Conservation (phyloP, 2,329 filamentous ascomycete genomes). For the Gremmenia infestans region DNA sequence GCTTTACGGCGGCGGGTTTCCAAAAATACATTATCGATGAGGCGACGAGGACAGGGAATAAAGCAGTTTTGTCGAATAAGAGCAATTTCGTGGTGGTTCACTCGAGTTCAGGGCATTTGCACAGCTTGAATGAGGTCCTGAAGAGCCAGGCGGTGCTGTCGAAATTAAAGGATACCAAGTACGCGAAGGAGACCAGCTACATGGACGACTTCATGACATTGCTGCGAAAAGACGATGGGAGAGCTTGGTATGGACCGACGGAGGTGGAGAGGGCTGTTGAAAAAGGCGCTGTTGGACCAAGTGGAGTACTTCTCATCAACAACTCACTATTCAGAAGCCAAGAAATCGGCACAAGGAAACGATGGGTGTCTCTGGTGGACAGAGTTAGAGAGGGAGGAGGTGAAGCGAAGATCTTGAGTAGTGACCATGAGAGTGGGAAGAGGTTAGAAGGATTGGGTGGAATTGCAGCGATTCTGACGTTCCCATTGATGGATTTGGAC, state of each 20-base stretch:
- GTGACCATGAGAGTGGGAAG: constrained; percentile 89
- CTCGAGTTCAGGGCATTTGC: constrained; percentile 77
- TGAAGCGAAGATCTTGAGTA: constrained; percentile 83
- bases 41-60: constrained; percentile 55
- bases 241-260: constrained; percentile 82
- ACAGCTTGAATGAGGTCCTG: constrained; percentile 83
- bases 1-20: constrained; percentile 80
- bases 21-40: constrained; percentile 68
- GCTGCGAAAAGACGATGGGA: constrained; percentile 77
- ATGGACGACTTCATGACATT: constrained; percentile 81
- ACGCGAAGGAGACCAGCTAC: constrained; percentile 72
- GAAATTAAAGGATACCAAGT: constrained; percentile 81
- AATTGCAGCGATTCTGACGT: constrained; percentile 86
- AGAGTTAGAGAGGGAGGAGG: constrained; percentile 82
- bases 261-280: constrained; percentile 80
- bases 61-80: constrained; percentile 59
- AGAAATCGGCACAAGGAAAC: constrained; percentile 68
- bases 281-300: constrained; percentile 82
- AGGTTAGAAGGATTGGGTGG: constrained; percentile 78
- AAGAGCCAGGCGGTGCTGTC: constrained; percentile 72
- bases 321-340: constrained; percentile 83
- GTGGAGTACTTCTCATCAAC: constrained; percentile 79
- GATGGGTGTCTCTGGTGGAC: constrained; percentile 83
- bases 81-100: constrained; percentile 70
- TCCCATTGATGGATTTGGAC: constrained; percentile 77